Base-by-base conservation (phyloP, 1,284 basidiomycete species). In the Ceratorhiza oryzae-sativae region DNA sequence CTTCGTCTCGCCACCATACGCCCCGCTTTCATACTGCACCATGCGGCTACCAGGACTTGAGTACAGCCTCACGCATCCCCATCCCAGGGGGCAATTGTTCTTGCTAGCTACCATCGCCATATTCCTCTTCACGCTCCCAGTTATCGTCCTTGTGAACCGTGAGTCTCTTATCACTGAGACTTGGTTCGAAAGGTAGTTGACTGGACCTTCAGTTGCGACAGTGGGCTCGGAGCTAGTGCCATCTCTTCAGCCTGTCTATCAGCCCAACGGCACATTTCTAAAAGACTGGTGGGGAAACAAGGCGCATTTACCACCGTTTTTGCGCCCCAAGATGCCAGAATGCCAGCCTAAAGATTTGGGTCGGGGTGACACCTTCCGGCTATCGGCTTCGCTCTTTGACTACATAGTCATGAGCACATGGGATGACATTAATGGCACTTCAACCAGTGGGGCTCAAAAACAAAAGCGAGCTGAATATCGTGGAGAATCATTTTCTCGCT, bases 161-260 rank as follows among this genome's bases (percentile, higher is more conserved):
- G 23, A 70, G 65, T 12, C 10, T 15, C 30, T 42, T n/a, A 48
- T 3, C 9, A n/a, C 2, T 42, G 41, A 5, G 13, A 20, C 27
- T 5, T 10, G 34, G 3, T 39, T 41, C n/a, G n/a, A 8, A n/a
- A 20, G 23, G 15, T 27, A 34, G 42, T 12, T 55, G 25, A 55
- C 3, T 41, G 39, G 8, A 10, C 15, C 34, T 1, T 32, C n/a
- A 70, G 67, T 70, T 15, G 67, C 20, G 20, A 68, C 53, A 0
- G 23, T 59, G 15, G 67, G 67, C n/a, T 70, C 18, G 23, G 67
- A 70, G 41, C 27, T 70, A 27, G 67, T 70, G 20, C 53, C 67
- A n/a, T 46, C 67, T 2, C 55, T 58, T 13, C 67, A 58, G 13
- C 30, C 67, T 13, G 34, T 12, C 9, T 59, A 58, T 25, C 30